Conservation (phyloP, 345 rosid species). For the Hibiscus tridactylites region DNA sequence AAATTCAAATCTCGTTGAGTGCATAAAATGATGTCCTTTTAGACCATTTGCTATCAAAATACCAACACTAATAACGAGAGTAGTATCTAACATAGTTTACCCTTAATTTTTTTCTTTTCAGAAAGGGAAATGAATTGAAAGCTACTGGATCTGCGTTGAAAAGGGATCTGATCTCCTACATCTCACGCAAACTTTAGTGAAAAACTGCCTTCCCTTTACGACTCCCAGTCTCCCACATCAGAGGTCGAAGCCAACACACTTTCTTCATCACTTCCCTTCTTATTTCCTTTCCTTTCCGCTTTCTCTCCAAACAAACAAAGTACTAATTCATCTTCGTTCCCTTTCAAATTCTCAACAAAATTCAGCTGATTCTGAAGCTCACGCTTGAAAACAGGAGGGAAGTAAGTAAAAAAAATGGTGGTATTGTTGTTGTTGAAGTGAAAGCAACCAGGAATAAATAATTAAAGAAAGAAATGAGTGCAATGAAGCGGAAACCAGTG, state of each 20-base stretch:
- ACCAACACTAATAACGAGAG: no score
- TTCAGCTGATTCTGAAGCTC: not conserved
- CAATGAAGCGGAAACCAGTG: constrained; percentile 65
- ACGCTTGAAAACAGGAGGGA: not conserved
- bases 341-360: not conserved
- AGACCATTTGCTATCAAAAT: no score
- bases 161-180: constrained; percentile 18
- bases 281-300: not conserved
- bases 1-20: no score
- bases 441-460: no score
- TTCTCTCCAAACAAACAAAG: not conserved
- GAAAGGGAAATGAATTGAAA: no score
- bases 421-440: no score
- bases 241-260: not conserved
- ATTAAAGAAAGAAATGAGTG: not conserved
- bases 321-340: not conserved
- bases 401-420: not conserved
- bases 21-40: no score
- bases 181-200: constrained; percentile 19
- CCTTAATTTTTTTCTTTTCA: no score
- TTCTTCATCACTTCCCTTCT: not conserved
- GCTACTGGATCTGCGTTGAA: not conserved
- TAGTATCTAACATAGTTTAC: no score
- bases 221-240: not conserved
- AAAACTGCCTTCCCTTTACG: constrained; percentile 4